Percentiles rank a stretch among this genome's conserved stretches.
These are phyloP conservation scores for Nothophytophthora sp. DNA, from an alignment of 352 stramenopile species.

Conservation along the genomic window DNA sequence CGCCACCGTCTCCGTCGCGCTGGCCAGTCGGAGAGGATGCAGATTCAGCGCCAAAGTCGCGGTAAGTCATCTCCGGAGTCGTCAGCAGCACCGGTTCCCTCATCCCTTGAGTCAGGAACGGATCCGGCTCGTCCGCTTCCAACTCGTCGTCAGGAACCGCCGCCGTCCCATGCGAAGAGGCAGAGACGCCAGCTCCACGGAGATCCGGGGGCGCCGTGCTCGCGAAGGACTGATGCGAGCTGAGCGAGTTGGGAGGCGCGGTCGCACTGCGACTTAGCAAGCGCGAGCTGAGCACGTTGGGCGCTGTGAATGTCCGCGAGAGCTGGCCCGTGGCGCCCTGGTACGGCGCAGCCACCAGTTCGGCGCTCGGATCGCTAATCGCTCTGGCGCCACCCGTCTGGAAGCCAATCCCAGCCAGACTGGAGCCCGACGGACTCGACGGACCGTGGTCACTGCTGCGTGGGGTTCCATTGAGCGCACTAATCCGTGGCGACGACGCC, in stretches of 20 bases:
- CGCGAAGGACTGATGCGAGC: slow-evolving; percentile 27
- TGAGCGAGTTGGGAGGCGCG: slow-evolving; percentile 2
- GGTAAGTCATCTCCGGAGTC: slow-evolving; percentile 23
- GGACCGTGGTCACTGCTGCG: slow-evolving; percentile 14
- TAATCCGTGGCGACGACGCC: slow-evolving; percentile 26
- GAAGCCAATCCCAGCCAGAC: slow-evolving; percentile 35
- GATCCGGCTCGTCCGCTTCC: slow-evolving; percentile 16
- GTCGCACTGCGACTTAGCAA: slow-evolving; percentile 20
- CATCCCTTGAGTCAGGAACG: slow-evolving; percentile 23
- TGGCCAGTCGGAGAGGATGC: slow-evolving; percentile 33
- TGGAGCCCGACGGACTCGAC: slow-evolving; percentile 13
- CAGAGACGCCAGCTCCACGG: slow-evolving; percentile 6
- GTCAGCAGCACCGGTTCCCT: slow-evolving; percentile 15
- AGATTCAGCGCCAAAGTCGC: slow-evolving; percentile 29
- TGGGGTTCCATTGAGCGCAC: slow-evolving; percentile 7
- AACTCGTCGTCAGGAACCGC: slow-evolving; percentile 21
- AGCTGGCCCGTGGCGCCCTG: slow-evolving; percentile 5
- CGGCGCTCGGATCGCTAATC: slow-evolving; percentile 49
- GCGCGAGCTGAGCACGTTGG: slow-evolving; percentile 31
- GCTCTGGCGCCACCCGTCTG: slow-evolving; percentile 21
- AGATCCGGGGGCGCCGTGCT: slow-evolving; percentile 15
- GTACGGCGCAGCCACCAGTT: slow-evolving; percentile 35
- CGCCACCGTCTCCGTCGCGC: slow-evolving; percentile 18
- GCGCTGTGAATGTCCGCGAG: slow-evolving; percentile 32
- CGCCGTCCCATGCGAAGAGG: slow-evolving; percentile 3